Conservation (phyloP, 2,329 filamentous ascomycete species). For the Trichoderma semiorbis region DNA sequence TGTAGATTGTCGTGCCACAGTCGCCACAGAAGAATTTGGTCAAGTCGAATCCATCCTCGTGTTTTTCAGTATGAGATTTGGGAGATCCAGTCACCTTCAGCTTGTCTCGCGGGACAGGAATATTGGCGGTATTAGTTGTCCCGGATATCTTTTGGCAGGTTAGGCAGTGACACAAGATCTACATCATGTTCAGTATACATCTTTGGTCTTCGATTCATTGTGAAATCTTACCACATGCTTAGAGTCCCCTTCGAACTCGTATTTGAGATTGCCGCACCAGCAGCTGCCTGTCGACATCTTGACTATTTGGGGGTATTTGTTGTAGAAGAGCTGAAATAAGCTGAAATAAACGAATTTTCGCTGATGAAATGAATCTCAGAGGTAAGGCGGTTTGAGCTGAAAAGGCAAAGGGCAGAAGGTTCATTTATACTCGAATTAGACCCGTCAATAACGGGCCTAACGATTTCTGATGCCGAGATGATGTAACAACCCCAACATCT, state of each 20-base stretch:
- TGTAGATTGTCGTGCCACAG: slow-evolving; percentile 1
- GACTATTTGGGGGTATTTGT: neutral
- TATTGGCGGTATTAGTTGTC: neutral
- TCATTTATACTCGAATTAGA: neutral
- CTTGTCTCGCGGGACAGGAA: neutral
- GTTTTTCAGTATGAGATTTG: slow-evolving; percentile 2
- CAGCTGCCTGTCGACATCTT: slow-evolving; percentile 13
- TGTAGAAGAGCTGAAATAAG: neutral
- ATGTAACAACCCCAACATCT: neutral
- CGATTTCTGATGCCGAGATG: neutral
- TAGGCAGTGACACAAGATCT: slow-evolving; percentile 7
- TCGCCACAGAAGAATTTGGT: slow-evolving; percentile 6
- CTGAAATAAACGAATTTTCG: neutral
- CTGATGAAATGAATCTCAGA: neutral
- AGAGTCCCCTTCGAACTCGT: neutral
- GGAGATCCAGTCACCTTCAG: slow-evolving; percentile 1
- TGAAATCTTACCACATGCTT: neutral
- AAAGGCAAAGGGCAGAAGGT: neutral
- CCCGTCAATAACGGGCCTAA: neutral
- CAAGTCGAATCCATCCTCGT: slow-evolving; percentile 7
- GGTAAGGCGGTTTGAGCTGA: neutral
- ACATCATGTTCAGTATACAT: neutral
- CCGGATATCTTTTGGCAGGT: slow-evolving; percentile 12
- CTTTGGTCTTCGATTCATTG: neutral
- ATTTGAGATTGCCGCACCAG: slow-evolving; percentile 13